These are phyloP conservation scores for Vaccinium myrtillus DNA, from an alignment of 148 eudicot genomes.

Conservation along the genomic window DNA sequence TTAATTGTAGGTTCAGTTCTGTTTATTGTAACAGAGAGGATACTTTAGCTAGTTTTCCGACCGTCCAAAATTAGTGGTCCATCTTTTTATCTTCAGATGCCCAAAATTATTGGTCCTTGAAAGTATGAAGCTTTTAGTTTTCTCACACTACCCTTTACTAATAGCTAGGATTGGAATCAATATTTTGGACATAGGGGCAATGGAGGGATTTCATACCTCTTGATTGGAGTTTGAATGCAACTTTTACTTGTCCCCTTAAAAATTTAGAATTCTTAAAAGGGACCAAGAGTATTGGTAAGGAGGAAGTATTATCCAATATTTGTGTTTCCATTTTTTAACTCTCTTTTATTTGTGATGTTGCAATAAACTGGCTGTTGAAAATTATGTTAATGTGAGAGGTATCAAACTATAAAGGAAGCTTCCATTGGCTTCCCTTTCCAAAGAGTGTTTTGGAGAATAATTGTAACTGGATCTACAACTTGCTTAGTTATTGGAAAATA, in stretches of 20 bases:
- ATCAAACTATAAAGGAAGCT: not conserved
- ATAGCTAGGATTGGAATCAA: not conserved
- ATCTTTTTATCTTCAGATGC: not conserved
- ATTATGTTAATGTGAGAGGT: not conserved
- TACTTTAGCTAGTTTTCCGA: not conserved
- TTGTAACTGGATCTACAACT: not conserved
- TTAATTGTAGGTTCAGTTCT: not conserved
- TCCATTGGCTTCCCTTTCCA: not conserved
- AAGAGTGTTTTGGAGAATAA: not conserved
- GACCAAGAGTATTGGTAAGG: not conserved
- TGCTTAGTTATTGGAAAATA: not conserved
- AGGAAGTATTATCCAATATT: not conserved
- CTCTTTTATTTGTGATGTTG: not conserved
- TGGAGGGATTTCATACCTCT: not conserved
- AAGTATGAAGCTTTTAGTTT: not conserved
- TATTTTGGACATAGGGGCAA: not conserved
- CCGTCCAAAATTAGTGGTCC: not conserved
- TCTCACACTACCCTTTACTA: not conserved
- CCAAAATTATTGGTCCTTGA: not conserved
- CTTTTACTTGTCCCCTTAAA: not conserved
- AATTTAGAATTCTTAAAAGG: not conserved
- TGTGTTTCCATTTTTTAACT: not conserved
- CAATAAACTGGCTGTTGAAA: not conserved
- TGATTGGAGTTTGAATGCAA: not conserved
- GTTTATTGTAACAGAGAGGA: not conserved